These are phyloP conservation scores for Cyclotella baltica DNA, from an alignment of 108 stramenopile genomes.

Conservation along the genomic window DNA sequence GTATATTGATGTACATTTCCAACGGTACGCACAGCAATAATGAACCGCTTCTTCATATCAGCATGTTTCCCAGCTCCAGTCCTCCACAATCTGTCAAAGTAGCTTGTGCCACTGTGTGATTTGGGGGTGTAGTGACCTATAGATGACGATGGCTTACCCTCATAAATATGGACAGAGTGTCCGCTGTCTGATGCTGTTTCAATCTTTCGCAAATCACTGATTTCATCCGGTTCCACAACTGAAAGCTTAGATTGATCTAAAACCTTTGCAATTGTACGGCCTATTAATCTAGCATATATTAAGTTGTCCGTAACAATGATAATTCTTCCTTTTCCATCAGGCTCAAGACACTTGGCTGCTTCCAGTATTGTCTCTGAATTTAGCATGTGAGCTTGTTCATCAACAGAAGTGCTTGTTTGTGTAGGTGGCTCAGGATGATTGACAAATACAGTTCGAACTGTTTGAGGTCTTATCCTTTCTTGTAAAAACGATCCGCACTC, in stretches of 20 bases:
- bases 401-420: conserved; percentile 67
- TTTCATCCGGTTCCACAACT: conserved; percentile 23
- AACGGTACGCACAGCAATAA: conserved; percentile 48
- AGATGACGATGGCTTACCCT: conserved; percentile 68
- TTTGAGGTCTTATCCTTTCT: conserved; percentile 48
- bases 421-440: conserved; percentile 93
- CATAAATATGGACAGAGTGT: conserved; percentile 51
- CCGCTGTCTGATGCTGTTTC: conserved; percentile 18
- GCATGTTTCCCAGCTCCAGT: conserved; percentile 84
- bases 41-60: conserved; percentile 64
- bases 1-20: background rate
- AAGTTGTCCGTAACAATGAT: conserved; percentile 86
- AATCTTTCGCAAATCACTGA: conserved; percentile 32
- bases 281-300: conserved; percentile 76
- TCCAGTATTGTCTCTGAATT: conserved; percentile 54
- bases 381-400: conserved; percentile 88
- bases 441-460: conserved; percentile 71
- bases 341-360: conserved; percentile 62
- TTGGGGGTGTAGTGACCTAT: conserved; percentile 63
- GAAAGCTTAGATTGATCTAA: conserved; percentile 39
- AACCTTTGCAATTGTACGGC: conserved; percentile 61
- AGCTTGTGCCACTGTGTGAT: conserved; percentile 61
- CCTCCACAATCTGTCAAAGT: conserved; percentile 89
- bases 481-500: conserved; percentile 76
- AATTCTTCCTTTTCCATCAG: conserved; percentile 45